phyloP scores from a whole-genome alignment of 106 monocot genomes.

The Acorus gramineus region DNA sequence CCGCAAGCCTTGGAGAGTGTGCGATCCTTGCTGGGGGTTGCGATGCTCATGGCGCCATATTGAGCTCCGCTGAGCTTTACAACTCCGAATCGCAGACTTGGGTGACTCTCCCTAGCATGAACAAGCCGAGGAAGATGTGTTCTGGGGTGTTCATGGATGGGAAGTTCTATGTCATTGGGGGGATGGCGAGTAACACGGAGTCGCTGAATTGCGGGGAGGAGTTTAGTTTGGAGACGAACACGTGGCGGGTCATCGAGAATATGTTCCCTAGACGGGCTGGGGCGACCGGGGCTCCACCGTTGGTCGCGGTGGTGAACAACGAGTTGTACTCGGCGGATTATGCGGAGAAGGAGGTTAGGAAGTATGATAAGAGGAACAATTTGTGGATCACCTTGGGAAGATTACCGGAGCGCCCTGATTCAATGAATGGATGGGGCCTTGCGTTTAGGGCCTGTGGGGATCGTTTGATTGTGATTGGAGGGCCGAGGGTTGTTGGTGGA shows the following conservation, averaged over 20 bases:
- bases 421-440: slow-evolving; percentile 84
- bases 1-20: slow-evolving; percentile 62
- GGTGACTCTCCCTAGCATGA: slow-evolving; percentile 62
- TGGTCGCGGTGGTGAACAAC: slow-evolving; percentile 71
- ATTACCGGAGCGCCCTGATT: slow-evolving; percentile 71
- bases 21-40: slow-evolving; percentile 73
- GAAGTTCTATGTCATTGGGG: slow-evolving; percentile 86
- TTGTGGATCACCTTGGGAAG: slow-evolving; percentile 55
- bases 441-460: slow-evolving; percentile 85
- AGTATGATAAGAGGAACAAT: slow-evolving; percentile 59
- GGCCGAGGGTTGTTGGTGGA: slow-evolving; percentile 38
- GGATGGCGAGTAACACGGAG: slow-evolving; percentile 27
- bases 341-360: slow-evolving; percentile 45
- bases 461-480: slow-evolving; percentile 62
- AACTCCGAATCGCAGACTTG: slow-evolving; percentile 58
- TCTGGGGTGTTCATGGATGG: slow-evolving; percentile 78
- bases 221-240: slow-evolving; percentile 41
- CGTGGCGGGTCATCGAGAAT: slow-evolving; percentile 58
- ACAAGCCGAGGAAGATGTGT: slow-evolving; percentile 56
- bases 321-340: slow-evolving; percentile 72
- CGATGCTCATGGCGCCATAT: slow-evolving; percentile 33
- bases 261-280: slow-evolving; percentile 59
- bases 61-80: slow-evolving; percentile 66
- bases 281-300: slow-evolving; percentile 64
- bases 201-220: slow-evolving; percentile 74